Evolutionary conservation across 495 filamentous ascomycete genomes (phyloP).

Genomic region (Penicillium goetzii): DNA sequence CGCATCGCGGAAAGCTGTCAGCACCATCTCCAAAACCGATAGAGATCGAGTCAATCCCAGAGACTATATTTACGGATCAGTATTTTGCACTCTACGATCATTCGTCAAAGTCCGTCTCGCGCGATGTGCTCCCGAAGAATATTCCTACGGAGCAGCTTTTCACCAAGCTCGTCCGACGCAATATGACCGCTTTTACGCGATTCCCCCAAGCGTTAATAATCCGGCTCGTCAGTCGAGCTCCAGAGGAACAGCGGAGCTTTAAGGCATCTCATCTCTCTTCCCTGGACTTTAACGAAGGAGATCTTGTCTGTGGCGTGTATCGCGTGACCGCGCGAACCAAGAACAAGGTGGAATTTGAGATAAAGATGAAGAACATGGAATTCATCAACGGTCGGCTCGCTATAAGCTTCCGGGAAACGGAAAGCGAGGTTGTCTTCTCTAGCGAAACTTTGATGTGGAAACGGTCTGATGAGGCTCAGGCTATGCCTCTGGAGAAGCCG

Average conservation of each 20-base stretch:
- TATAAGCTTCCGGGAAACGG: slow-evolving; percentile 26
- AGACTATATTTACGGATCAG: slow-evolving; percentile 22
- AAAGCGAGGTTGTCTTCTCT: slow-evolving; percentile 29
- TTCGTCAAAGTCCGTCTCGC: slow-evolving; percentile 28
- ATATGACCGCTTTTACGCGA: slow-evolving; percentile 39
- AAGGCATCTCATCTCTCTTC: slow-evolving; percentile 27
- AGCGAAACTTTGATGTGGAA: slow-evolving; percentile 46
- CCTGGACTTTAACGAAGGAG: slow-evolving; percentile 38
- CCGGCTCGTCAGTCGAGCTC: slow-evolving; percentile 15
- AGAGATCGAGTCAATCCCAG: slow-evolving; percentile 32
- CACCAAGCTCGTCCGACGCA: slow-evolving; percentile 37
- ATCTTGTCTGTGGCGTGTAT: slow-evolving; percentile 42
- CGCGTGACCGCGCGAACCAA: slow-evolving; percentile 29
- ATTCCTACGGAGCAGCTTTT: slow-evolving; percentile 27
- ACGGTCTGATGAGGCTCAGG: slow-evolving; percentile 20
- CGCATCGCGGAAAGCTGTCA: slow-evolving; percentile 24
- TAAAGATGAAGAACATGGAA: slow-evolving; percentile 25
- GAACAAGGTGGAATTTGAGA: slow-evolving; percentile 40
- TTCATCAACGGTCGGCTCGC: slow-evolving; percentile 35
- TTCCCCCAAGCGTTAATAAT: slow-evolving; percentile 39
- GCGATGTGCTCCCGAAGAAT: slow-evolving; percentile 25
- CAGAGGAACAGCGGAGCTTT: slow-evolving; percentile 31
- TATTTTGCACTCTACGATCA: slow-evolving; percentile 34
- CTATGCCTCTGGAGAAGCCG: slow-evolving; percentile 38
- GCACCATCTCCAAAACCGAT: slow-evolving; percentile 13